These are phyloP conservation scores for Catenaria anguillulae DNA, from an alignment of 371 early-diverging fungal species.

Conservation along the genomic window DNA sequence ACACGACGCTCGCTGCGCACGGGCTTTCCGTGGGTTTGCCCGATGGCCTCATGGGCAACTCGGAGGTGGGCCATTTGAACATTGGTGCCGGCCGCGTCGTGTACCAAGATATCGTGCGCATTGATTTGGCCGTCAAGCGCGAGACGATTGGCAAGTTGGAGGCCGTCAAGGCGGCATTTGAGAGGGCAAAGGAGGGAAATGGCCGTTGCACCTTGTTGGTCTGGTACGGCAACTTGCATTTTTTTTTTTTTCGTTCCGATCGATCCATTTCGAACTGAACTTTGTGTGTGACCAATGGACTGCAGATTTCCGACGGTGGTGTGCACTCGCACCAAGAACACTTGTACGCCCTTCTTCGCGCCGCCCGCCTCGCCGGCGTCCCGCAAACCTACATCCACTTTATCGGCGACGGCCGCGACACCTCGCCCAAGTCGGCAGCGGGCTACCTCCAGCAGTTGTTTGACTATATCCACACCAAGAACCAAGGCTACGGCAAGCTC, in stretches of 20 bases:
- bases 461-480: constrained; percentile 36
- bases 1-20: constrained; percentile 76
- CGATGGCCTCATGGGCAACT: constrained; percentile 98
- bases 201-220: constrained; percentile 92
- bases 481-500: constrained; percentile 62
- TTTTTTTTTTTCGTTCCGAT: neutral
- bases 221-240: constrained; percentile 47
- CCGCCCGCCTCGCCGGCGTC: constrained; percentile 71
- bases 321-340: constrained; percentile 98
- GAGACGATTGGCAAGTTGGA: constrained; percentile 52
- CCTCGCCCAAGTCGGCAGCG: constrained; percentile 73
- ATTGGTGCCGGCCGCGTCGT: constrained; percentile 98
- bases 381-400: constrained; percentile 87
- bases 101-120: constrained; percentile 96
- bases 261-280: constrained; percentile 4
- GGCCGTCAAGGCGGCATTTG: constrained; percentile 66
- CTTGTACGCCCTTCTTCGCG: constrained; percentile 62
- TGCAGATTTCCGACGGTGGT: constrained; percentile 95
- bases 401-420: constrained; percentile 98
- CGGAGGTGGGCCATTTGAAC: constrained; percentile 99
- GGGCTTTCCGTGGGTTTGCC: constrained; percentile 96
- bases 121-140: constrained; percentile 75
- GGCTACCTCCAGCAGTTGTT: constrained; percentile 57
- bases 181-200: constrained; percentile 63
- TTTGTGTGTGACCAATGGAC: too few relatives aligned